Evolutionary conservation across 257 asterid genomes (phyloP).

Genomic region (Ajuga chamaepitys): DNA sequence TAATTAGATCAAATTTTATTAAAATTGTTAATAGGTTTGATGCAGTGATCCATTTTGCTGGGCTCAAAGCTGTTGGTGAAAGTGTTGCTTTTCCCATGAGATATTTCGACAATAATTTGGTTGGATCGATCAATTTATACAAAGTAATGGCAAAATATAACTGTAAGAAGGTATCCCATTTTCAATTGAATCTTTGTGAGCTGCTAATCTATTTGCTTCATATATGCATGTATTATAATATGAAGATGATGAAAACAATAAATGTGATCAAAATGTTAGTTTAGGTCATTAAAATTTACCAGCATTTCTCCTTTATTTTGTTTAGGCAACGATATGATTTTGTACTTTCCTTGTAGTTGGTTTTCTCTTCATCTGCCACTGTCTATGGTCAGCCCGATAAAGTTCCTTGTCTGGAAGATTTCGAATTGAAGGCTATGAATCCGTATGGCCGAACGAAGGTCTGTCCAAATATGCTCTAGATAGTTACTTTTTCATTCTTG

Average conservation of each 20-base stretch:
- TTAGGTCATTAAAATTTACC: neutral
- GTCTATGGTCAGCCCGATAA: conserved; percentile 93
- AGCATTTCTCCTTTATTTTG: neutral
- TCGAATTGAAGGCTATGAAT: conserved; percentile 79
- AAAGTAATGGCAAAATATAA: conserved; percentile 70
- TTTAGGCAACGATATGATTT: neutral
- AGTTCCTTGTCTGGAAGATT: conserved; percentile 84
- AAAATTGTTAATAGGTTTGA: conserved; percentile 40
- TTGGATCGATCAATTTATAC: conserved; percentile 76
- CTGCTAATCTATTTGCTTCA: neutral
- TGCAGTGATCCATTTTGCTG: conserved; percentile 96
- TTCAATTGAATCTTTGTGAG: neutral
- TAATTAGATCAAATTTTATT: neutral
- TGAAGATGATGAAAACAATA: neutral
- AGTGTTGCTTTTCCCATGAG: conserved; percentile 82
- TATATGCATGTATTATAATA: neutral
- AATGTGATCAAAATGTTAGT: neutral
- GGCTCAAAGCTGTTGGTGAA: conserved; percentile 96
- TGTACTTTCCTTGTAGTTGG: conserved; percentile 46
- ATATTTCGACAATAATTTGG: conserved; percentile 80
- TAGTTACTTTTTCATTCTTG: neutral
- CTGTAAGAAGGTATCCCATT: conserved; percentile 72
- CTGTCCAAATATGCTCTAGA: neutral
- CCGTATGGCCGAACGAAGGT: conserved; percentile 99
- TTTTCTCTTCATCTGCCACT: conserved; percentile 94